phyloP scores from a whole-genome alignment of 1,284 basidiomycete genomes.

The Cryptococcus floricola region DNA sequence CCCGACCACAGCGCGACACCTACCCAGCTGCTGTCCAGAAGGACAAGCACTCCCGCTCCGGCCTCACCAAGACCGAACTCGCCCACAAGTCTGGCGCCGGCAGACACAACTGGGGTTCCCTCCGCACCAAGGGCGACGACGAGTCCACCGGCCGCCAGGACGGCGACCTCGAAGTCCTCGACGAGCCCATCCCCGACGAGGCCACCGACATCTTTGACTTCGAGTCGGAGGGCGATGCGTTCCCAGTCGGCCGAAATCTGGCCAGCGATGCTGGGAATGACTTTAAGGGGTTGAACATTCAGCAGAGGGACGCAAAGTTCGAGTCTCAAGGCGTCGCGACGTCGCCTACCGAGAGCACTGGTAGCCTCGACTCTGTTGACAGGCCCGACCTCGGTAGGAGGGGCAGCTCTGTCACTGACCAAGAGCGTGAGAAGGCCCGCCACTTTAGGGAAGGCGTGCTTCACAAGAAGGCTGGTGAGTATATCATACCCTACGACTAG shows the following conservation, averaged over 20 bases:
- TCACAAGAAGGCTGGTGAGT: conserved; percentile 31
- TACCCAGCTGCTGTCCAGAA: conserved; percentile 69
- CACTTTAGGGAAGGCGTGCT: conserved; percentile 41
- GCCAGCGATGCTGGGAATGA: neutral
- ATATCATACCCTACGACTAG: neutral
- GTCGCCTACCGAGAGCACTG: conserved; percentile 23
- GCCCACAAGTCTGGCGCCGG: conserved; percentile 72
- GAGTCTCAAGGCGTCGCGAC: neutral
- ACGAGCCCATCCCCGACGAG: conserved; percentile 43
- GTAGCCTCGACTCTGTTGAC: conserved; percentile 21
- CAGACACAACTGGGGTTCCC: conserved; percentile 74
- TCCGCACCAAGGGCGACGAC: conserved; percentile 60
- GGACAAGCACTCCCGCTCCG: conserved; percentile 69
- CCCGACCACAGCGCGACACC: conserved; percentile 50
- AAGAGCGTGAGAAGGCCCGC: conserved; percentile 57
- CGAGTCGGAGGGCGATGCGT: conserved; percentile 7
- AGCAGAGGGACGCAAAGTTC: neutral
- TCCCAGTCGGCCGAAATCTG: neutral
- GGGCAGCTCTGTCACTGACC: conserved; percentile 54
- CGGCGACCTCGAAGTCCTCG: conserved; percentile 53
- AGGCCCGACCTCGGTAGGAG: conserved; percentile 32
- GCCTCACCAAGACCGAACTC: conserved; percentile 61
- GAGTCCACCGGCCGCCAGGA: conserved; percentile 39
- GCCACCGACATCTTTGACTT: conserved; percentile 13
- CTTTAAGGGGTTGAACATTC: conserved; percentile 1